These are phyloP conservation scores for Penicillium riverlandense DNA, from an alignment of 495 filamentous ascomycete species.

Conservation along the genomic window DNA sequence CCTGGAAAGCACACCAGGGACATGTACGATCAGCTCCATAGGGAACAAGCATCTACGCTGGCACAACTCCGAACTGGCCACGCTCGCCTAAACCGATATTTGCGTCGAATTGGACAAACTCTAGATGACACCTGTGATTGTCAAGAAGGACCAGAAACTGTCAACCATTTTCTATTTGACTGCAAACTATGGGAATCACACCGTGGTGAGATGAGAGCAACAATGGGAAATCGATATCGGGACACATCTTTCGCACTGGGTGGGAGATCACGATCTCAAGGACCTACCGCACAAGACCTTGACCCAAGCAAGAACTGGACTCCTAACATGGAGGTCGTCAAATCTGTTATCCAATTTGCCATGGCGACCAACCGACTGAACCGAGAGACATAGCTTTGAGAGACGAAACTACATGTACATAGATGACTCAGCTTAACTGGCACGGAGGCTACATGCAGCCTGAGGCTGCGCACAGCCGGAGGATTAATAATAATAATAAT, in stretches of 20 bases:
- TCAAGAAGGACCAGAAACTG: conserved; percentile 23
- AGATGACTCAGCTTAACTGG: too few species aligned
- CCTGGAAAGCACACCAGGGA: conserved; percentile 21
- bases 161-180: conserved; percentile 23
- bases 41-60: conserved; percentile 22
- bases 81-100: conserved; percentile 24
- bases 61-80: conserved; percentile 27
- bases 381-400: too few species aligned
- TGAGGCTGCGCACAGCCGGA: too few species aligned
- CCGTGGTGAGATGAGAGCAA: conserved; percentile 24
- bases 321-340: conserved; percentile 22
- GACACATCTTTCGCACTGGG: conserved; percentile 21
- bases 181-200: conserved; percentile 16
- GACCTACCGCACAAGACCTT: too few species aligned
- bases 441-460: too few species aligned
- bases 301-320: conserved; percentile 20
- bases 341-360: conserved; percentile 19
- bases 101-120: conserved; percentile 16
- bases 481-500: too few species aligned
- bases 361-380: conserved; percentile 25
- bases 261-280: conserved; percentile 18
- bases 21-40: conserved; percentile 20
- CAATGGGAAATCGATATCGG: too few species aligned
- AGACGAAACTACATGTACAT: too few species aligned
- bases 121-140: conserved; percentile 12